phyloP scores from a whole-genome alignment of 176 grass and related monocot species.

The Bonia amplexicaulis region DNA sequence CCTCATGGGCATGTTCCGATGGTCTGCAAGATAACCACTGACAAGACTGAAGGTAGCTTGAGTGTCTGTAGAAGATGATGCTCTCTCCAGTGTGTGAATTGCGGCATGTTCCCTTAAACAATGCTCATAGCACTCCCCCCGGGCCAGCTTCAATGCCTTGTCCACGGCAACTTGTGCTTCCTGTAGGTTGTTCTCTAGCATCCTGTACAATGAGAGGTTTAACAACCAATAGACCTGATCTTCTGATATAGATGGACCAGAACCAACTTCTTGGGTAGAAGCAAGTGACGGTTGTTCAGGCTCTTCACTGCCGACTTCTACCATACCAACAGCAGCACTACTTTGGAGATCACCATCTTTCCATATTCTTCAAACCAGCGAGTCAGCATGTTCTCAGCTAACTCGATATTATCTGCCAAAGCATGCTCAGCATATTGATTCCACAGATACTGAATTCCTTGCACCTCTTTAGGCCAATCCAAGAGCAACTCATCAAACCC shows the following conservation, averaged over 20 bases:
- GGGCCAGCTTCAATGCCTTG: constrained; percentile 50
- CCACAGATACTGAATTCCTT: constrained; percentile 88
- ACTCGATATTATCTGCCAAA: constrained; percentile 51
- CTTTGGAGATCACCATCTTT: constrained; percentile 23
- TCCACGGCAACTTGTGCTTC: constrained; percentile 68
- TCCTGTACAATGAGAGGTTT: constrained; percentile 70
- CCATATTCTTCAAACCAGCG: constrained; percentile 64
- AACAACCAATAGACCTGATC: constrained; percentile 62
- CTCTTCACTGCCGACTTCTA: constrained; percentile 20
- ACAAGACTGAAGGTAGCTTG: constrained; percentile 50
- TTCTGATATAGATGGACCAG: constrained; percentile 40
- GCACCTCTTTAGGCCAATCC: constrained; percentile 69
- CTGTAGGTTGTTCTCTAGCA: constrained; percentile 51
- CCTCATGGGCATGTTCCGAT: constrained; percentile 19
- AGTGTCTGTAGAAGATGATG: constrained; percentile 27
- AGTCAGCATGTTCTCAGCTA: constrained; percentile 54
- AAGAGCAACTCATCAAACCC: constrained; percentile 67
- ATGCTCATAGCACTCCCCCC: constrained; percentile 49
- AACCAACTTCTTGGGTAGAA: constrained; percentile 18
- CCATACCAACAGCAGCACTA: constrained; percentile 6
- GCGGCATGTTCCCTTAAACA: constrained; percentile 80
- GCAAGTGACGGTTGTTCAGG: constrained; percentile 23
- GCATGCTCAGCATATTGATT: constrained; percentile 72
- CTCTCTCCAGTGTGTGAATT: constrained; percentile 45
- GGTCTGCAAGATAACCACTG: constrained; percentile 55